Conservation (phyloP, 306 rosid species). For the Cicer bijugum region DNA sequence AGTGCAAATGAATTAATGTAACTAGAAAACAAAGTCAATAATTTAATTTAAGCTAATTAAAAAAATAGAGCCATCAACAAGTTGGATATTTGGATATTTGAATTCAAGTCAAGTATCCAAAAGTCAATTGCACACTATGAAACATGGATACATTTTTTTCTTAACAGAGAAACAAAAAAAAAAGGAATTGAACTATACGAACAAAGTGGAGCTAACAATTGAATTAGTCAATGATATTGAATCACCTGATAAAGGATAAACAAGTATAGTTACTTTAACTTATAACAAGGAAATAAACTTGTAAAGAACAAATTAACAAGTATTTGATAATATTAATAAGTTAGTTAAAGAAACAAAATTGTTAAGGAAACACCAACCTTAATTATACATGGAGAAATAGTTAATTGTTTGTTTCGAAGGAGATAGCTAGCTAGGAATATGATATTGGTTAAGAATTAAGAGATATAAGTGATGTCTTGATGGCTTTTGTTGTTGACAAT, state of each 20-base stretch:
- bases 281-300: not conserved
- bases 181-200: constrained; percentile 2
- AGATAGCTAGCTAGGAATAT: too few relatives aligned
- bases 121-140: constrained; percentile 7
- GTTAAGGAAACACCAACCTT: constrained; percentile 20
- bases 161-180: not conserved
- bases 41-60: not conserved
- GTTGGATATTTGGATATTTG: constrained; percentile 3
- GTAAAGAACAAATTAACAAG: constrained; percentile 5
- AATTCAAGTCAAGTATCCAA: constrained; percentile 36
- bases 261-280: not conserved
- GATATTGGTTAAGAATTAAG: not conserved
- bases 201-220: not conserved
- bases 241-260: constrained; percentile 11
- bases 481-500: not conserved
- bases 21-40: not conserved
- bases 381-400: not conserved
- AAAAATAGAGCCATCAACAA: constrained; percentile 10
- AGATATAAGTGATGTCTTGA: not conserved
- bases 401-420: not conserved
- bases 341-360: constrained; percentile 18
- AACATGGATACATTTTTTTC: too few relatives aligned
- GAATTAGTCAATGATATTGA: constrained; percentile 17
- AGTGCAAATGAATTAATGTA: not conserved
- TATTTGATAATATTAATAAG: not conserved